Evolutionary conservation across 2,329 filamentous ascomycete species (phyloP).

Genomic region (Chaetomium olivaceum): DNA sequence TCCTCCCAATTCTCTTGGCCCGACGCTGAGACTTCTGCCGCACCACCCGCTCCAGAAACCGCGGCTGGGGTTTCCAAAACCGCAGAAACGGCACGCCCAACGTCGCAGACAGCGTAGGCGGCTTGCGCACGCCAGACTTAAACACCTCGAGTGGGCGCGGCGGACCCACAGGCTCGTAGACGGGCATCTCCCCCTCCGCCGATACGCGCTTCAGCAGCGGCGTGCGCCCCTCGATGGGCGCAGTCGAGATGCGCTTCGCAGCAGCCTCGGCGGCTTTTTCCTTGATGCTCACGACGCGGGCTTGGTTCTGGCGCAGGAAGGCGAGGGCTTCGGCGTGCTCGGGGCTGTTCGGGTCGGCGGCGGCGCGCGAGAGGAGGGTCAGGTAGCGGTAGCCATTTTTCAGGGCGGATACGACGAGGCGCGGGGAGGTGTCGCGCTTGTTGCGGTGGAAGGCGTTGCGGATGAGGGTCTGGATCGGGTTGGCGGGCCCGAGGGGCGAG

Average conservation of each 20-base stretch:
- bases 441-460: slow-evolving; percentile 64
- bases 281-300: slow-evolving; percentile 26
- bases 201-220: slow-evolving; percentile 39
- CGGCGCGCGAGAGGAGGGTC: slow-evolving; percentile 43
- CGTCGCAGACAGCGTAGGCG: slow-evolving; percentile 59
- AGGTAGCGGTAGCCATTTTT: slow-evolving; percentile 64
- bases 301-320: slow-evolving; percentile 41
- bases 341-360: slow-evolving; percentile 41
- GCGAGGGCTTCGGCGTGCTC: slow-evolving; percentile 46
- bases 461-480: slow-evolving; percentile 59
- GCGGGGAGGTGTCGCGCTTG: slow-evolving; percentile 55
- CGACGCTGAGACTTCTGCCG: slow-evolving; percentile 50
- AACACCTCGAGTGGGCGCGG: slow-evolving; percentile 54
- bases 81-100: slow-evolving; percentile 65
- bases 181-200: slow-evolving; percentile 40
- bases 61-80: slow-evolving; percentile 64
- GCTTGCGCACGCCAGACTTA: slow-evolving; percentile 50
- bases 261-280: background rate
- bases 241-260: slow-evolving; percentile 13
- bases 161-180: slow-evolving; percentile 50
- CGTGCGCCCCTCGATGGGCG: slow-evolving; percentile 29
- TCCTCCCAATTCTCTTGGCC: slow-evolving; percentile 43
- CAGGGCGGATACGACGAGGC: slow-evolving; percentile 63
- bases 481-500: slow-evolving; percentile 29
- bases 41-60: slow-evolving; percentile 58